These are phyloP conservation scores for Rubia yunnanensis DNA, from an alignment of 257 asterid species.

Conservation along the genomic window DNA sequence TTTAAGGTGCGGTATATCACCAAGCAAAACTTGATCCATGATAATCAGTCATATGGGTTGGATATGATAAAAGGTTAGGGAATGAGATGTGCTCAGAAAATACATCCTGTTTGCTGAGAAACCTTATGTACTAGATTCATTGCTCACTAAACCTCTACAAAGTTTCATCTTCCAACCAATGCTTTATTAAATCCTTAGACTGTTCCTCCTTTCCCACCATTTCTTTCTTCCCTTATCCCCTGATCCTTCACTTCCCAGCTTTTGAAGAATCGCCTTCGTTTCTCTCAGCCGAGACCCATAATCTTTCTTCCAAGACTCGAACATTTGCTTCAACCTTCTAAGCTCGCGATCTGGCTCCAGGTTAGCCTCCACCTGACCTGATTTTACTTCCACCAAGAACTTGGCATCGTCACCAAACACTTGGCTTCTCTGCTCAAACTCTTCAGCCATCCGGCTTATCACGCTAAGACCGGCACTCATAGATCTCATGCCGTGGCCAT, in stretches of 20 bases:
- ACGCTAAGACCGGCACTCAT: constrained; percentile 58
- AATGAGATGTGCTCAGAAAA: neutral
- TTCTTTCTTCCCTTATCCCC: constrained; percentile 61
- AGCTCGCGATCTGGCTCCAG: constrained; percentile 89
- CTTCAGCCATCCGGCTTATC: constrained; percentile 80
- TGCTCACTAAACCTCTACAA: constrained; percentile 5
- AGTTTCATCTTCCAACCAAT: constrained; percentile 2
- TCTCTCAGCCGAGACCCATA: constrained; percentile 79
- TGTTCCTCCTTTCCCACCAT: constrained; percentile 94
- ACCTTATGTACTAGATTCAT: neutral
- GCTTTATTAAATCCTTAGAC: constrained; percentile 44
- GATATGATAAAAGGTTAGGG: neutral
- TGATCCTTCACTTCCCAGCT: constrained; percentile 61
- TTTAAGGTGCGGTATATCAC: no score
- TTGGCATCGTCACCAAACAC: constrained; percentile 91
- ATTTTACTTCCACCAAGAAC: constrained; percentile 89
- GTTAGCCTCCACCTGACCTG: constrained; percentile 79
- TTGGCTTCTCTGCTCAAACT: constrained; percentile 89
- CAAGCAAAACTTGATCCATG: neutral
- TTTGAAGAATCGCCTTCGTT: constrained; percentile 73
- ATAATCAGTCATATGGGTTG: constrained; percentile 3
- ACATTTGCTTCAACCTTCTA: constrained; percentile 74
- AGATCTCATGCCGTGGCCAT: constrained; percentile 48
- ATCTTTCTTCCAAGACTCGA: constrained; percentile 94
- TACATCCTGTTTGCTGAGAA: neutral